These are phyloP conservation scores for Phialophora expanda DNA, from an alignment of 2,329 filamentous ascomycete species.

Conservation along the genomic window DNA sequence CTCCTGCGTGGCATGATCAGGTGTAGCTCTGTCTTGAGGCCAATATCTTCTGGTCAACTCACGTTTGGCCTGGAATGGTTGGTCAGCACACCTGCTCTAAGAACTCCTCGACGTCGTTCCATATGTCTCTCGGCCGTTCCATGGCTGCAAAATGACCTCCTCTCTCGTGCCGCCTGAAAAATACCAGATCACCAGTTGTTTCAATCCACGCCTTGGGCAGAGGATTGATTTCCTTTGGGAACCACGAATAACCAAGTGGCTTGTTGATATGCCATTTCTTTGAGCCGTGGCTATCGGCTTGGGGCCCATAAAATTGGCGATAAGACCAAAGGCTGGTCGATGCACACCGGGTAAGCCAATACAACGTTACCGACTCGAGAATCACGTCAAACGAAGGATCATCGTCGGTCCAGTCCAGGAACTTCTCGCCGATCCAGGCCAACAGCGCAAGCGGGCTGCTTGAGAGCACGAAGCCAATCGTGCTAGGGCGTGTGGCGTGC, in stretches of 20 bases:
- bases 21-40: too few relatives aligned
- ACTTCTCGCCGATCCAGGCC: slow-evolving; percentile 55
- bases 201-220: slow-evolving; percentile 44
- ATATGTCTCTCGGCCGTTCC: slow-evolving; percentile 51
- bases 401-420: slow-evolving; percentile 46
- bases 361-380: slow-evolving; percentile 44
- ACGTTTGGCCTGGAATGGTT: too few relatives aligned
- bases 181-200: slow-evolving; percentile 33
- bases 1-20: neutral
- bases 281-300: slow-evolving; percentile 2
- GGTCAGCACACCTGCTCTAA: slow-evolving; percentile 33
- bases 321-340: slow-evolving; percentile 42
- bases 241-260: slow-evolving; percentile 55
- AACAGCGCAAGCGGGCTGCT: slow-evolving; percentile 62
- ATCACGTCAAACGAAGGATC: slow-evolving; percentile 43
- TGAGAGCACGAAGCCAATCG: slow-evolving; percentile 61
- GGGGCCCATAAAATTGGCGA: slow-evolving; percentile 31
- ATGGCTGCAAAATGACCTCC: slow-evolving; percentile 61
- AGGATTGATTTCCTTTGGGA: slow-evolving; percentile 51
- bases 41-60: too few relatives aligned
- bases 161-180: slow-evolving; percentile 27
- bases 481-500: slow-evolving; percentile 61
- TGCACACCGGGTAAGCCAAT: slow-evolving; percentile 44
- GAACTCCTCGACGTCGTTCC: slow-evolving; percentile 50
- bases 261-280: slow-evolving; percentile 45